Evolutionary conservation across 139 green algal genomes (phyloP).

Genomic region (Chlorella vulgaris): DNA sequence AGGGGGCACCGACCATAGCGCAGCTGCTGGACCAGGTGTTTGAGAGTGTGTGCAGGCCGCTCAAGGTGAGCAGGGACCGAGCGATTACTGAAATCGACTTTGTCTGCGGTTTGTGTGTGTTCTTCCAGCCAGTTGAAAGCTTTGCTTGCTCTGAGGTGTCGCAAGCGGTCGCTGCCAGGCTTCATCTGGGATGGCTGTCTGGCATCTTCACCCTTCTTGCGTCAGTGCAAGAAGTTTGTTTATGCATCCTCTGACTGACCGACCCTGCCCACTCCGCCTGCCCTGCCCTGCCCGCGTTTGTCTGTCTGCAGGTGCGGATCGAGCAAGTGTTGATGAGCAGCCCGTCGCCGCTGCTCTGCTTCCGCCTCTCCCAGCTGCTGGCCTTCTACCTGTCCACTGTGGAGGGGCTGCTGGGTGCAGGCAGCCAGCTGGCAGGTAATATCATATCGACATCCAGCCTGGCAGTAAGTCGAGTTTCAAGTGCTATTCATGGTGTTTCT

Average conservation of each 20-base stretch:
- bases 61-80: conserved; percentile 78
- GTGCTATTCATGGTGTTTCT: too few species aligned
- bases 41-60: conserved; percentile 91
- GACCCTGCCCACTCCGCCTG: neutral
- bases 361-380: conserved; percentile 82
- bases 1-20: conserved; percentile 44
- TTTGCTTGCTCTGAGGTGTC: too few species aligned
- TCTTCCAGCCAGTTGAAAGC: too few species aligned
- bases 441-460: conserved; percentile 24
- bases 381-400: conserved; percentile 80
- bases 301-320: conserved; percentile 54
- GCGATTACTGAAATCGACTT: too few species aligned
- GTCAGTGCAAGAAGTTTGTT: too few species aligned
- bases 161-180: too few species aligned
- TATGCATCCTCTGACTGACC: neutral
- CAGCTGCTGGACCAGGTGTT: conserved; percentile 92
- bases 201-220: too few species aligned
- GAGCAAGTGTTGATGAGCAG: conserved; percentile 86
- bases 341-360: conserved; percentile 78
- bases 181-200: too few species aligned
- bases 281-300: neutral
- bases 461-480: conserved; percentile 21
- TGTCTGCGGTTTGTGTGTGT: too few species aligned
- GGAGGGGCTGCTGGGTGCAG: conserved; percentile 43
- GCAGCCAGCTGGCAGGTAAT: conserved; percentile 41